Conservation (phyloP, 441 rosid species). For the Cnidoscolus chayamansa region DNA sequence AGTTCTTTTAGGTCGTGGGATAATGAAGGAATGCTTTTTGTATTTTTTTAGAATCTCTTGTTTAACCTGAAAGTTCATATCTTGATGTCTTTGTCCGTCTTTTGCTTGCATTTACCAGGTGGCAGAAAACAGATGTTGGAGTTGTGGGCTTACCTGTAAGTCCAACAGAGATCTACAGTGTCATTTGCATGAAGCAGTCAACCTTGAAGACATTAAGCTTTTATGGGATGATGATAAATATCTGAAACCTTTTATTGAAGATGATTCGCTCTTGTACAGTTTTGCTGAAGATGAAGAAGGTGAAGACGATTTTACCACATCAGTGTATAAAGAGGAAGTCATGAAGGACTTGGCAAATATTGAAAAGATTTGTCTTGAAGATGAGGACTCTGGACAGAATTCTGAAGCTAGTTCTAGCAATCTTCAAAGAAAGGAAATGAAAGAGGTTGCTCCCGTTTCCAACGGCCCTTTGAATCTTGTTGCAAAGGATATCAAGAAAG, state of each 20-base stretch:
- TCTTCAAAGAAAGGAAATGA: slow-evolving; percentile 26
- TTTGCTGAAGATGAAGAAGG: slow-evolving; percentile 65
- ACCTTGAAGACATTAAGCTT: slow-evolving; percentile 36
- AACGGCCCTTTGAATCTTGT: slow-evolving; percentile 35
- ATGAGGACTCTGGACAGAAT: slow-evolving; percentile 29
- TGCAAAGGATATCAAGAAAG: slow-evolving; percentile 51
- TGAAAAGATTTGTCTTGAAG: slow-evolving; percentile 39
- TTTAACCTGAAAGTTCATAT: background rate
- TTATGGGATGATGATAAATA: slow-evolving; percentile 57
- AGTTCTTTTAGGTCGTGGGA: background rate
- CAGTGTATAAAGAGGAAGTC: slow-evolving; percentile 45
- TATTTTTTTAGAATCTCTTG: background rate
- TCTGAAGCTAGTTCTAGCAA: slow-evolving; percentile 21
- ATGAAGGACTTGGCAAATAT: slow-evolving; percentile 45
- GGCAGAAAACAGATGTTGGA: slow-evolving; percentile 71
- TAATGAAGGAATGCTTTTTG: background rate
- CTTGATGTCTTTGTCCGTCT: slow-evolving; percentile 1
- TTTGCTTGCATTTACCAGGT: slow-evolving; percentile 45
- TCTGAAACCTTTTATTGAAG: slow-evolving; percentile 66
- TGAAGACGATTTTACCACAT: slow-evolving; percentile 45
- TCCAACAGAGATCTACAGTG: slow-evolving; percentile 41
- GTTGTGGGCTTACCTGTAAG: slow-evolving; percentile 43
- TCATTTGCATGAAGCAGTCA: slow-evolving; percentile 43
- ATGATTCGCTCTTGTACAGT: slow-evolving; percentile 78
- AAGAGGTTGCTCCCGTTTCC: slow-evolving; percentile 35